Evolutionary conservation across 192 early-diverging fungal species (phyloP).

Genomic region (Coemansia sp.): DNA sequence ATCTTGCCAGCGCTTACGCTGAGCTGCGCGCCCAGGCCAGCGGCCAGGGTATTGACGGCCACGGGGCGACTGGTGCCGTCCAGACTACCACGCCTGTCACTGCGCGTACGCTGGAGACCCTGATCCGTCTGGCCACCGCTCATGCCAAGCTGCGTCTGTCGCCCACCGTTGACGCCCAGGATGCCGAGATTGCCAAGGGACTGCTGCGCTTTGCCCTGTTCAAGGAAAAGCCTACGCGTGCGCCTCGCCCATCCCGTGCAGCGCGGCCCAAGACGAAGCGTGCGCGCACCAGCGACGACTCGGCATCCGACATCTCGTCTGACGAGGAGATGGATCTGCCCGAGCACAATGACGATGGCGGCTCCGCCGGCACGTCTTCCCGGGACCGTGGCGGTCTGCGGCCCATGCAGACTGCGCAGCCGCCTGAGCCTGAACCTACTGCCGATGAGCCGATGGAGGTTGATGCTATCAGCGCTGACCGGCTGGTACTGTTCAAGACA

Average conservation of each 20-base stretch:
- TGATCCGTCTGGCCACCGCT: constrained; percentile 94
- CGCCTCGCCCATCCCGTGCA: constrained; percentile 30
- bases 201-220: constrained; percentile 90
- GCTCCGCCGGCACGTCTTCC: too few species aligned
- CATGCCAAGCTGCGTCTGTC: constrained; percentile 93
- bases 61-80: constrained; percentile 59
- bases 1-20: constrained; percentile 77
- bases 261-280: constrained; percentile 41
- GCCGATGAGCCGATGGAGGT: constrained; percentile 20
- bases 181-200: constrained; percentile 79
- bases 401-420: background rate
- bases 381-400: constrained; percentile 1
- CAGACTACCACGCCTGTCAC: constrained; percentile 95
- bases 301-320: constrained; percentile 33
- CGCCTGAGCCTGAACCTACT: background rate
- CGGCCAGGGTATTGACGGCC: constrained; percentile 26
- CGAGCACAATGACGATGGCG: background rate
- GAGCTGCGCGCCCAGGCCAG: constrained; percentile 78
- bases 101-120: constrained; percentile 95
- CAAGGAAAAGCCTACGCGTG: constrained; percentile 65
- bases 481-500: constrained; percentile 52
- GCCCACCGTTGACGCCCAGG: constrained; percentile 72
- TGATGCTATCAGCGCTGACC: constrained; percentile 20
- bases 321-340: background rate
- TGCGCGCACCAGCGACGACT: constrained; percentile 48